Conservation (phyloP, 306 rosid genomes). For the Sicyos baderoa region DNA sequence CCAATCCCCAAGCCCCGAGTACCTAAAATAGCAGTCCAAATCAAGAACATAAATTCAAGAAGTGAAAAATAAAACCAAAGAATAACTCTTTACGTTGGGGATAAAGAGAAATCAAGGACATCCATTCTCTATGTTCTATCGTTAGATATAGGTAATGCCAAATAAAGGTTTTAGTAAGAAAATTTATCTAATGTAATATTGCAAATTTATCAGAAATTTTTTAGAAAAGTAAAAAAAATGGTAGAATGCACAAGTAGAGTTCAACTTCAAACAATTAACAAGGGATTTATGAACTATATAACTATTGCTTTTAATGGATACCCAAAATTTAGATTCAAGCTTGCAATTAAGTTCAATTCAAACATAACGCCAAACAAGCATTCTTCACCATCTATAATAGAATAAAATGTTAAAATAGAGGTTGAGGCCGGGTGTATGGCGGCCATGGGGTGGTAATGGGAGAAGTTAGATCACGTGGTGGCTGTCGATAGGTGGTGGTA, state of each 20-base stretch:
- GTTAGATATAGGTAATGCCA: not conserved
- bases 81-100: too few relatives aligned
- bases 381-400: not conserved
- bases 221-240: not conserved
- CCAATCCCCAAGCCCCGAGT: conserved; percentile 99
- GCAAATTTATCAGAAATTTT: not conserved
- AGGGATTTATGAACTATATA: not conserved
- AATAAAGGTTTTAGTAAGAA: not conserved
- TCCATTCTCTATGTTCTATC: not conserved
- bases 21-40: conserved; percentile 40
- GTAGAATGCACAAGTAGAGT: not conserved
- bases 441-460: too few relatives aligned
- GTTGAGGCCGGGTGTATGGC: not conserved
- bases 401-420: not conserved
- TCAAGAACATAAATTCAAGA: conserved; percentile 14
- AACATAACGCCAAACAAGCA: not conserved
- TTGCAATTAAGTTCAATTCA: not conserved
- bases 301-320: not conserved
- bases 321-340: not conserved
- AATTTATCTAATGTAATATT: not conserved
- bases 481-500: too few relatives aligned
- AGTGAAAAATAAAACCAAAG: not conserved
- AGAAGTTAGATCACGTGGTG: too few relatives aligned
- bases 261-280: not conserved
- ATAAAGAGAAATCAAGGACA: too few relatives aligned